These are phyloP conservation scores for Ogataea paraovalis DNA, from an alignment of 805 yeast genomes.

Conservation along the genomic window DNA sequence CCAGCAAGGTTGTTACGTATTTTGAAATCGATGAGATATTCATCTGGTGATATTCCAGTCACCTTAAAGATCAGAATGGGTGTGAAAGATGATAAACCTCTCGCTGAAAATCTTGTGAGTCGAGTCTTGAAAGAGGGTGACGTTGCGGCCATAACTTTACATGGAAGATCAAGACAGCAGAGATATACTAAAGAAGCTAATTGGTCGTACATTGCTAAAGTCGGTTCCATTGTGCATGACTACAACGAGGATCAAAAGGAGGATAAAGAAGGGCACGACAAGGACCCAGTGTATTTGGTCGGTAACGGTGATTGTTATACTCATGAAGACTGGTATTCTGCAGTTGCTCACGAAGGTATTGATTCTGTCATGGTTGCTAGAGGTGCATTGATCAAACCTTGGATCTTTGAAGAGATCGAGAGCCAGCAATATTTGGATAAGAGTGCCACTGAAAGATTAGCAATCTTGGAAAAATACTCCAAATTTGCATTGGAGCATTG, in stretches of 20 bases:
- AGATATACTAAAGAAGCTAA: conserved; percentile 88
- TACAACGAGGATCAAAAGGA: conserved; percentile 53
- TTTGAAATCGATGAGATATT: conserved; percentile 82
- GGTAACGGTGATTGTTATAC: conserved; percentile 95
- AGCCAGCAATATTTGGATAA: conserved; percentile 87
- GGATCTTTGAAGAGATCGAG: conserved; percentile 97
- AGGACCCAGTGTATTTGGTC: conserved; percentile 69
- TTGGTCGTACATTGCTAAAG: conserved; percentile 82
- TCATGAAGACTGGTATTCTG: conserved; percentile 82
- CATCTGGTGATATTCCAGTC: conserved; percentile 85
- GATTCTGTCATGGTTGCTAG: conserved; percentile 97
- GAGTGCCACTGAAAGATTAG: conserved; percentile 84
- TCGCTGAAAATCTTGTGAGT: conserved; percentile 75
- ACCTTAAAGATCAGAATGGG: conserved; percentile 94
- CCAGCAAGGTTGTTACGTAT: conserved; percentile 78
- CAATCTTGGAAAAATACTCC: conserved; percentile 63
- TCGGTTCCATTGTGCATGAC: conserved; percentile 64
- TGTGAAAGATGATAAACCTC: conserved; percentile 74
- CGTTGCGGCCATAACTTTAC: conserved; percentile 87
- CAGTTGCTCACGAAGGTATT: conserved; percentile 59
- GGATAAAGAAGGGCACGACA: conserved; percentile 53
- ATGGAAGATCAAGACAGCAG: conserved; percentile 96
- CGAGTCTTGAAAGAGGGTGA: conserved; percentile 75
- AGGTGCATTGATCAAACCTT: conserved; percentile 96
- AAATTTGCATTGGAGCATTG: conserved; percentile 88